These are phyloP conservation scores for Skeletonema potamos DNA, from an alignment of 108 stramenopile genomes.

Conservation along the genomic window DNA sequence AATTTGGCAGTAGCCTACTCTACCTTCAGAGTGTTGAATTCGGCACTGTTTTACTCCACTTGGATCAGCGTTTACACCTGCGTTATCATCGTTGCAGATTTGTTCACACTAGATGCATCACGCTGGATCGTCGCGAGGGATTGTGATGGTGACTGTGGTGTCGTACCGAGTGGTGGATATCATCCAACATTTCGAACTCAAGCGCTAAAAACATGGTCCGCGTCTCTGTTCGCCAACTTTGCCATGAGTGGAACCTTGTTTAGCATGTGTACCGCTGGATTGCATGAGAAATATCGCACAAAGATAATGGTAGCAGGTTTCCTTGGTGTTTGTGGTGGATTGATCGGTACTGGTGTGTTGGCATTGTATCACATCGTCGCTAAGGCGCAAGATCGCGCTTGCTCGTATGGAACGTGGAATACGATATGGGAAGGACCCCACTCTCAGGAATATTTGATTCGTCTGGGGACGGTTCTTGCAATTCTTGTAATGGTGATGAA, in stretches of 20 bases:
- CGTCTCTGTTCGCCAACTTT: background rate
- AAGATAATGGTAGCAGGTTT: background rate
- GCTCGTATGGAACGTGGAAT: background rate
- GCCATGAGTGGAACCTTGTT: background rate
- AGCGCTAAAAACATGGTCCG: background rate
- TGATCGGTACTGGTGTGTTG: background rate
- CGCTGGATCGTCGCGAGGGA: background rate
- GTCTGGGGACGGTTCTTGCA: background rate
- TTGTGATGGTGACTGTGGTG: background rate
- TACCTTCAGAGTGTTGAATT: background rate
- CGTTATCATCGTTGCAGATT: background rate
- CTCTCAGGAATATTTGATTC: background rate
- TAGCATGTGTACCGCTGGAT: background rate
- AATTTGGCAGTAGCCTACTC: background rate
- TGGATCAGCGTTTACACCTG: background rate
- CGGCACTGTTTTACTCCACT: background rate
- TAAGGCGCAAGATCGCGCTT: background rate
- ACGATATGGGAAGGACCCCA: background rate
- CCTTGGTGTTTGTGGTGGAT: background rate
- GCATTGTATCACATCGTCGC: background rate
- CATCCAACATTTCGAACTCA: background rate
- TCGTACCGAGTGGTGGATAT: background rate
- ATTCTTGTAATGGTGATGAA: background rate
- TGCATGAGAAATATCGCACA: background rate
- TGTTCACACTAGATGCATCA: background rate